Base-by-base conservation (phyloP, 768 basidiomycete genomes). In the Psilocybe sp. region DNA sequence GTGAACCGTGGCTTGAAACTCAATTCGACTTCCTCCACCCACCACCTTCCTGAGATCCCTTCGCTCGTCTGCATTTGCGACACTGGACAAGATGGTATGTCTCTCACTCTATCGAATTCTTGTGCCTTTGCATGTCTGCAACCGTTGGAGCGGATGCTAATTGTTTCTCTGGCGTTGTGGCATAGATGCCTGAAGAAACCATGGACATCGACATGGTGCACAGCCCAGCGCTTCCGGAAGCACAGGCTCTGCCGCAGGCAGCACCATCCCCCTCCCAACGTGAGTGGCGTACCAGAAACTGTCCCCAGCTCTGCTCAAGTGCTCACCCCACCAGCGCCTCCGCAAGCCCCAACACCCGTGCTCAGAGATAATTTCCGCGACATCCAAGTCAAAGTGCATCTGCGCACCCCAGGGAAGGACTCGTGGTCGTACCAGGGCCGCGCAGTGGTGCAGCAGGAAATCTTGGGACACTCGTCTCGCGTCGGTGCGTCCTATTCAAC, bases 331-430 rank as follows among this genome's bases (percentile, higher is more conserved):
- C 39, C 47, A 42, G 23, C 23, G 23, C 23, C 37, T 42, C 43
- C 56, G 33, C 49, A 58, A 44, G 31, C 50, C 36, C 44, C 44
- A 48, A 50, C 57, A 9, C 53, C 58, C 20, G 20, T 56, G 20
- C 37, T 53, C 71, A 80, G 80, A 49, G 84, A 85, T 59, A 73
- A 65, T 48, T 87, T 89, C 61, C 81, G 84, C 46, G 89, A 92
- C 50, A 79, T 92, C 51, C 80, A 87, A 51, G 90, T 92, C 51
- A 91, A 92, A 64, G 88, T 92, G 15, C 90, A 92, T 60, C 85
- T 90, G 56, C 77, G 90, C 55, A 74, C 82, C 57, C 85, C 89
- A 33, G 89, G 90, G 48, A 81, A 73, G 61, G 90, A 92, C 64
- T 78, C 84, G 14, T 92, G 90, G 90, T 72, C 80, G 20, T 92